These are phyloP conservation scores for Trichosporon coremiiforme DNA, from an alignment of 1,284 basidiomycete genomes.

Conservation along the genomic window DNA sequence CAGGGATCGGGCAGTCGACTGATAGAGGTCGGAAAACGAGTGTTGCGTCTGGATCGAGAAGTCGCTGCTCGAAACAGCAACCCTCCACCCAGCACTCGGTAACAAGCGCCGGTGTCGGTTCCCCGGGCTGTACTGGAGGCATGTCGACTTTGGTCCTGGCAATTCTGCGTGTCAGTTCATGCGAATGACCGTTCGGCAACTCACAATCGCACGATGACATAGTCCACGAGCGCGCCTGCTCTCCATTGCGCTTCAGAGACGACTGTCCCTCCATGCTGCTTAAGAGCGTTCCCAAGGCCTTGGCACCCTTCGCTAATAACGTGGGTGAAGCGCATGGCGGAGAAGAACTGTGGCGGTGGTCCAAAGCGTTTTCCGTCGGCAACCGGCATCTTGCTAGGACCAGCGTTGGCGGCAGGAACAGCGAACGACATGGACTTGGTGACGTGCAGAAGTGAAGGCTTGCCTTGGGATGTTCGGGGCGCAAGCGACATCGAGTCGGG, in stretches of 20 bases:
- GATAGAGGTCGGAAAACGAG: constrained; percentile 49
- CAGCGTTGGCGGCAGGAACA: constrained; percentile 19
- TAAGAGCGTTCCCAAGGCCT: constrained; percentile 45
- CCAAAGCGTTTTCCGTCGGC: not conserved
- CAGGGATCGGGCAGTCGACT: constrained; percentile 42
- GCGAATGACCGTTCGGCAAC: constrained; percentile 23
- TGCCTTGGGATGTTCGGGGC: constrained; percentile 28
- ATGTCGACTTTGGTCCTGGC: not conserved
- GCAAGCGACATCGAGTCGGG: not conserved
- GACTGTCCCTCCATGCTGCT: constrained; percentile 39
- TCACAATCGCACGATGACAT: constrained; percentile 52
- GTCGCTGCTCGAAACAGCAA: constrained; percentile 44
- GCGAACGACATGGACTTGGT: constrained; percentile 42
- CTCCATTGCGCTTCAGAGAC: constrained; percentile 41
- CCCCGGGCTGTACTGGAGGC: constrained; percentile 10
- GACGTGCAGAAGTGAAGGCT: constrained; percentile 43
- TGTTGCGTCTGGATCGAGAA: constrained; percentile 43
- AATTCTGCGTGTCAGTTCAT: constrained; percentile 10
- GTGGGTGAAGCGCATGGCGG: constrained; percentile 46
- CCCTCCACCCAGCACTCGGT: constrained; percentile 56
- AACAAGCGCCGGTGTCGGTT: constrained; percentile 36
- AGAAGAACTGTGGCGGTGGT: constrained; percentile 36
- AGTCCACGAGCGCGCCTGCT: constrained; percentile 45
- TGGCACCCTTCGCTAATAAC: constrained; percentile 41
- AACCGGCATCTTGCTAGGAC: not conserved